phyloP scores from a whole-genome alignment of 805 yeast genomes.

The Kodamaea restingae region DNA sequence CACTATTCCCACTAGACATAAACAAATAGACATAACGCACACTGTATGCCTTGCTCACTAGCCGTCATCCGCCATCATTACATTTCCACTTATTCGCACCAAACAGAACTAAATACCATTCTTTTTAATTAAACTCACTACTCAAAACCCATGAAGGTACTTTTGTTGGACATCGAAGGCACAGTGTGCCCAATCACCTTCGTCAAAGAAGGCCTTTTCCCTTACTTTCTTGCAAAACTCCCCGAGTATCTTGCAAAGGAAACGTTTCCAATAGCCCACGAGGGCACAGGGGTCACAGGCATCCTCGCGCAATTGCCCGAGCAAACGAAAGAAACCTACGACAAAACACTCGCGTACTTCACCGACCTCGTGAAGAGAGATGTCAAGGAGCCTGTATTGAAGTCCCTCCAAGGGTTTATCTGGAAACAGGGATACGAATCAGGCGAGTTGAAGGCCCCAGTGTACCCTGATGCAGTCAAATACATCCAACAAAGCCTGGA shows the following conservation, averaged over 20 bases:
- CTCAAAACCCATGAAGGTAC: conserved; percentile 1
- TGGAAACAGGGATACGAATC: conserved; percentile 77
- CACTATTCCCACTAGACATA: too few species aligned
- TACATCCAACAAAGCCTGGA: conserved; percentile 32
- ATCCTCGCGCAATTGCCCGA: conserved; percentile 47
- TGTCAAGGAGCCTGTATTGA: conserved; percentile 71
- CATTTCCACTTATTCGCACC: too few species aligned
- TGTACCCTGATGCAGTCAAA: conserved; percentile 67
- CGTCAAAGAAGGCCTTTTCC: conserved; percentile 74
- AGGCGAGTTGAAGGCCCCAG: conserved; percentile 76
- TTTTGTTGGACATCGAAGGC: conserved; percentile 70
- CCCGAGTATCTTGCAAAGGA: conserved; percentile 30
- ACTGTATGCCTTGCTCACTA: conserved; percentile 2
- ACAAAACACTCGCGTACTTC: conserved; percentile 45
- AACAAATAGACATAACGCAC: conserved; percentile 1
- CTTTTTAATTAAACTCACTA: too few species aligned
- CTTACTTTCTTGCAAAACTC: conserved; percentile 59
- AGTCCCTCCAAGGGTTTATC: conserved; percentile 75
- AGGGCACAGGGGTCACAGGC: conserved; percentile 20
- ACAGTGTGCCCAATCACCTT: conserved; percentile 89
- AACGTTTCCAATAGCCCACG: conserved; percentile 21
- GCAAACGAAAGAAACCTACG: conserved; percentile 21
- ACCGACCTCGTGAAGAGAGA: conserved; percentile 57
- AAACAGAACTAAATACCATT: too few species aligned
- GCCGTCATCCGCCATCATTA: too few species aligned